Conservation (phyloP, 176 grass and related monocot species). For the Triticum aestivum region DNA sequence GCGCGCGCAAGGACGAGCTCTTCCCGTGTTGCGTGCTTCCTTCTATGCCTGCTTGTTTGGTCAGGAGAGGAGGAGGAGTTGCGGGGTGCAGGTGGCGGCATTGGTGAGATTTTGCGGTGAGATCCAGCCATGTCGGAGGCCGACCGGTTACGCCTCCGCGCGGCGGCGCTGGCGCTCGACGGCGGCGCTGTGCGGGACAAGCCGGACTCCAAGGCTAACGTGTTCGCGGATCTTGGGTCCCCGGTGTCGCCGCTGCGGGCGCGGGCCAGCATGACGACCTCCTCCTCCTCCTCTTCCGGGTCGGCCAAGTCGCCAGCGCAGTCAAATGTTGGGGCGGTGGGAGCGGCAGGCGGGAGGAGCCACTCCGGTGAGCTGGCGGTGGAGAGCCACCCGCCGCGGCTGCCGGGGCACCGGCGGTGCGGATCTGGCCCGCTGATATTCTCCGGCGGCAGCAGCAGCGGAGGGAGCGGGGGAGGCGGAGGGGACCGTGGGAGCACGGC, state of each 20-base stretch:
- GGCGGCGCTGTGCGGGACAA: conserved; percentile 58
- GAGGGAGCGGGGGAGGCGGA: conserved; percentile 37
- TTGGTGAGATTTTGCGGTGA: conserved; percentile 37
- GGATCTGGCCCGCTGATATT: conserved; percentile 78
- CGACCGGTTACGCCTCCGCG: conserved; percentile 32
- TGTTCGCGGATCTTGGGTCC: conserved; percentile 74
- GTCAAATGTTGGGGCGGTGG: conserved; percentile 29
- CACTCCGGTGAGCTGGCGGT: conserved; percentile 48
- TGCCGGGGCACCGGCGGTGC: conserved; percentile 55
- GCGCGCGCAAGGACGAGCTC: conserved; percentile 30
- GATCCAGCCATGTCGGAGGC: conserved; percentile 44
- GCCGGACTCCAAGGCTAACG: conserved; percentile 66
- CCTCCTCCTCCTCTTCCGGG: conserved; percentile 50
- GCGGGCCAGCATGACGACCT: conserved; percentile 39
- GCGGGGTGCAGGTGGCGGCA: conserved; percentile 24
- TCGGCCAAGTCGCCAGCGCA: conserved; percentile 49
- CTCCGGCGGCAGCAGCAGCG: conserved; percentile 54
- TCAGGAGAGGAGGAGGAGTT: conserved; percentile 24
- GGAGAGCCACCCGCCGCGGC: conserved; percentile 34
- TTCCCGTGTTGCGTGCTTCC: conserved; percentile 33
- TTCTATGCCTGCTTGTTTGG: conserved; percentile 60
- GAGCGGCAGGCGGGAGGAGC: conserved; percentile 26
- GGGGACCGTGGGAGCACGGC: conserved; percentile 61
- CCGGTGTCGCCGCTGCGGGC: conserved; percentile 64
- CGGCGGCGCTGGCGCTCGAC: conserved; percentile 42